Evolutionary conservation across 2,329 filamentous ascomycete genomes (phyloP).

Genomic region (Paecilomyces sp.): DNA sequence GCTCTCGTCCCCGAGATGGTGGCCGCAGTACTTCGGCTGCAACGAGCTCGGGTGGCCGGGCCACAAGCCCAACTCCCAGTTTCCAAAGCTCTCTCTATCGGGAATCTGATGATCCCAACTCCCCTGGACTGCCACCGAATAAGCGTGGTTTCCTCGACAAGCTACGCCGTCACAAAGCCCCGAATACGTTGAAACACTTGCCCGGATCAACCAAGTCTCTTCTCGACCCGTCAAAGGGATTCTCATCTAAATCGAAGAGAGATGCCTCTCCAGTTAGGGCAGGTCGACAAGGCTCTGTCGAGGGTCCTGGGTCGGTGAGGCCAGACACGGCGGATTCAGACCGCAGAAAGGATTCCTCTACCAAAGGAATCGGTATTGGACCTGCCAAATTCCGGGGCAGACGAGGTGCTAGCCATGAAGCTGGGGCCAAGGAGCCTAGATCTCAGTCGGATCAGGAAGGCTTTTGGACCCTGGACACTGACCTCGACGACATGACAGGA

Average conservation of each 20-base stretch:
- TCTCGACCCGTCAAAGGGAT: slow-evolving; percentile 19
- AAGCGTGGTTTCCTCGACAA: slow-evolving; percentile 48
- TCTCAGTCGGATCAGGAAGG: slow-evolving; percentile 50
- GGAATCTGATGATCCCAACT: slow-evolving; percentile 24
- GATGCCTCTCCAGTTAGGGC: slow-evolving; percentile 25
- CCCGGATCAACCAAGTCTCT: slow-evolving; percentile 20
- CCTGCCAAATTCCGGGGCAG: slow-evolving; percentile 26
- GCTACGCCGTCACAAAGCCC: slow-evolving; percentile 43
- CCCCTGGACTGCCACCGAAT: slow-evolving; percentile 26
- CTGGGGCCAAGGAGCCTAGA: slow-evolving; percentile 14
- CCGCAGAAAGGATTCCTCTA: slow-evolving; percentile 27
- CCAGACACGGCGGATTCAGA: slow-evolving; percentile 25
- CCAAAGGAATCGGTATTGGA: slow-evolving; percentile 23
- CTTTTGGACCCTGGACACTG: slow-evolving; percentile 76
- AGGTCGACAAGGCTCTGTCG: slow-evolving; percentile 29
- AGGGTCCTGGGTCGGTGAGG: slow-evolving; percentile 14
- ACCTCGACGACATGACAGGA: slow-evolving; percentile 84
- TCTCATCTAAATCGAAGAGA: slow-evolving; percentile 18
- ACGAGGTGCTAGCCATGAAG: slow-evolving; percentile 25
- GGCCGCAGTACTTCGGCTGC: slow-evolving; percentile 37
- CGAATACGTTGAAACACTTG: slow-evolving; percentile 26
- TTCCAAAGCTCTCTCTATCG: slow-evolving; percentile 54
- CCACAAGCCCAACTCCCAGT: slow-evolving; percentile 77
- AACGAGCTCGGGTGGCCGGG: slow-evolving; percentile 48
- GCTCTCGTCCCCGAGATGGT: slow-evolving; percentile 46